These are phyloP conservation scores for Trematosphaeria pertusa DNA, from an alignment of 2,329 filamentous ascomycete genomes.

Conservation along the genomic window DNA sequence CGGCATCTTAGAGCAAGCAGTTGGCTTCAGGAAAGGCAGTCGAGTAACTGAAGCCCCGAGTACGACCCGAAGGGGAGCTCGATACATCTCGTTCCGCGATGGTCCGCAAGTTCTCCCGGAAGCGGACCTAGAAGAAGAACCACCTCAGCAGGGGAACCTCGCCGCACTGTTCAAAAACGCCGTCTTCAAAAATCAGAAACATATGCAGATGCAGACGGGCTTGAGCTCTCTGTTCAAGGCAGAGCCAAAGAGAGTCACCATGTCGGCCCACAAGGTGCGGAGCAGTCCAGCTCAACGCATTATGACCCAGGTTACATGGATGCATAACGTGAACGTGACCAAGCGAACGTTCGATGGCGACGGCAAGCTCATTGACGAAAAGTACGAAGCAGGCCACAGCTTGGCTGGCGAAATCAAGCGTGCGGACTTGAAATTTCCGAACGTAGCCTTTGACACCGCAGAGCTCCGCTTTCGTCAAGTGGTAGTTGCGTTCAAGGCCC, in stretches of 20 bases:
- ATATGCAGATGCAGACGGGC: constrained; percentile 2
- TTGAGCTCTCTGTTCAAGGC: constrained; percentile 3
- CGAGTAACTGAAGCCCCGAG: constrained; percentile 69
- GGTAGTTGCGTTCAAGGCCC: constrained; percentile 65
- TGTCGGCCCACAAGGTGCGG: constrained; percentile 59
- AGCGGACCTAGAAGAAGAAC: constrained; percentile 21
- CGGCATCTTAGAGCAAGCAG: constrained; percentile 65
- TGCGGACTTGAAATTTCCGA: constrained; percentile 66
- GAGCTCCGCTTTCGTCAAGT: constrained; percentile 62
- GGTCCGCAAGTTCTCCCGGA: constrained; percentile 29
- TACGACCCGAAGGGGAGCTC: constrained; percentile 81
- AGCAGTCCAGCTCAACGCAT: constrained; percentile 56
- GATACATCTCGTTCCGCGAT: constrained; percentile 84
- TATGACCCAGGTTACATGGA: constrained; percentile 68
- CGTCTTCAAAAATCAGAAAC: constrained; percentile 22
- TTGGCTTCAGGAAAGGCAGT: constrained; percentile 76
- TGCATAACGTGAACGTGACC: constrained; percentile 70
- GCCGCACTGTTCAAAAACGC: constrained; percentile 35
- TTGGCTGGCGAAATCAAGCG: constrained; percentile 67
- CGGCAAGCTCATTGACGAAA: constrained; percentile 23
- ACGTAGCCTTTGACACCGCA: constrained; percentile 66
- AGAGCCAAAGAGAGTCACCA: constrained; percentile 44
- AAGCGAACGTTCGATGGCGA: constrained; percentile 38
- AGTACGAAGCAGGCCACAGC: constrained; percentile 30
- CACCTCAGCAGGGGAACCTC: constrained; percentile 28